These are phyloP conservation scores for Cyclotella cryptica DNA, from an alignment of 108 stramenopile genomes.

Conservation along the genomic window DNA sequence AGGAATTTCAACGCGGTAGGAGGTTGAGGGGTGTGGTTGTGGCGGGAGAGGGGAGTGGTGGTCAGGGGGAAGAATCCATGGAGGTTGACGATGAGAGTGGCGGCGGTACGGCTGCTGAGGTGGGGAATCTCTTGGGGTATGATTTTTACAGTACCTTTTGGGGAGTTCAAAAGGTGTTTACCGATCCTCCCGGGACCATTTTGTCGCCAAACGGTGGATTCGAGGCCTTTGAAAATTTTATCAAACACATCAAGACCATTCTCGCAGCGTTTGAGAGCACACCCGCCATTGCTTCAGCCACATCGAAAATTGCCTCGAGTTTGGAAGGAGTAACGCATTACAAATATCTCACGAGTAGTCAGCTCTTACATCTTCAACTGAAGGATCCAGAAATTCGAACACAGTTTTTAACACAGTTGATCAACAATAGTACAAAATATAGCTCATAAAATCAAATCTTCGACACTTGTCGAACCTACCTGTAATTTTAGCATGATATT, in stretches of 20 bases:
- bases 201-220: conserved; percentile 17
- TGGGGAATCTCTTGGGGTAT: conserved; percentile 45
- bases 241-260: conserved; percentile 54
- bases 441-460: too few species aligned
- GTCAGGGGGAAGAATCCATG: not conserved
- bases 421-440: too few species aligned
- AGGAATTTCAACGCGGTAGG: conserved; percentile 23
- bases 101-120: not conserved
- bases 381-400: conserved; percentile 62
- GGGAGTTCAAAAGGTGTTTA: conserved; percentile 80
- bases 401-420: conserved; percentile 71
- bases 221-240: conserved; percentile 54
- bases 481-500: too few species aligned
- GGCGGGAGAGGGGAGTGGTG: not conserved
- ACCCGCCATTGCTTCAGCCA: conserved; percentile 9
- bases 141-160: conserved; percentile 79
- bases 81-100: conserved; percentile 14
- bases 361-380: conserved; percentile 69
- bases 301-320: not conserved
- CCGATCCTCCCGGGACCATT: conserved; percentile 65
- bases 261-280: conserved; percentile 70
- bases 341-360: conserved; percentile 73
- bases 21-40: not conserved
- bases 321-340: conserved; percentile 23
- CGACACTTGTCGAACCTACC: too few species aligned